Base-by-base conservation (phyloP, 2,329 filamentous ascomycete species). In the Chalaropsis thielavioides region DNA sequence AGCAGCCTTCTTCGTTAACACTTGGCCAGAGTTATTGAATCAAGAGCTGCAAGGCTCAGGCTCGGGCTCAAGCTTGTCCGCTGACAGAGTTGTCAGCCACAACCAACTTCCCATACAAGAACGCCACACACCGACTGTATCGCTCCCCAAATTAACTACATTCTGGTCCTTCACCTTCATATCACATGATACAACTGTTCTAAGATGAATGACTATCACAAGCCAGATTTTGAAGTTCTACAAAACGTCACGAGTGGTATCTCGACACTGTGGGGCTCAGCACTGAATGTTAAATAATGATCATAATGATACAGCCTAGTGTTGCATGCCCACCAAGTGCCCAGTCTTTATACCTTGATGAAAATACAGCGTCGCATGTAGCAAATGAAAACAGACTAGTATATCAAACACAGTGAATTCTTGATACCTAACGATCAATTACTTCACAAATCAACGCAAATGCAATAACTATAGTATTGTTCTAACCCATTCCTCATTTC, bases 401-500 rank as follows among this genome's bases (percentile, higher is more conserved):
- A 58, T 35, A 58, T 58, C 54, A 58, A 58, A 58, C 27, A 19
- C 44, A 51, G 43, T 38, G 31, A 38, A 35, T 46, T 40, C 41
- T 62, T 49, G 43, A 35, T 49, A 38, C 43, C 19, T n/a, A 62
- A 35, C 19, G 43, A 61, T 35, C 27, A 49, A 10, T n/a, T 38
- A 46, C 44, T 62, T 44, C 61, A 44, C 43, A 62, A 51, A 46
- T 62, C 27, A 62, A 62, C 61, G 61, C 61, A 62, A 62, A 62
- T 62, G 40, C 38, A 61, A 44, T 31, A 46, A 44, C 54, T 40
- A 64, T 56, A 61, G 40, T 58, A 58, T 58, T 58, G 54, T 58
- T 58, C 54, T 58, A 31, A n/a, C 54, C 27, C 54, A 31, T 51
- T 40, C 27, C 64, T 81, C 89, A 92, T 82, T 92, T 92, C 83